These are phyloP conservation scores for Arthrobotrys pseudoclavata DNA, from an alignment of 2,329 filamentous ascomycete genomes.

Conservation along the genomic window DNA sequence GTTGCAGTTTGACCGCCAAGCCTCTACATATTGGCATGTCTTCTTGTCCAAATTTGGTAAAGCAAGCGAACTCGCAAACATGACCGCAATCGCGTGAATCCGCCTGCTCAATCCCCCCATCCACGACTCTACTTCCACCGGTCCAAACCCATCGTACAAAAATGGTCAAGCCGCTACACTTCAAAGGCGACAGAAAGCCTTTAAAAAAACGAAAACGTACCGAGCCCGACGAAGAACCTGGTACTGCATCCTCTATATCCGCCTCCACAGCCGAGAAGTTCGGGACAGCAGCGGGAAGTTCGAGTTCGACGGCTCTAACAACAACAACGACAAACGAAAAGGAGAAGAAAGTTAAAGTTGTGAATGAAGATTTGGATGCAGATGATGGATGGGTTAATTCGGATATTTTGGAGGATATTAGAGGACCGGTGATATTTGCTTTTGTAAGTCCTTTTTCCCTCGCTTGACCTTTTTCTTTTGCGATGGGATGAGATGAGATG, in stretches of 20 bases:
- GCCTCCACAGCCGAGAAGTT: slow-evolving; percentile 55
- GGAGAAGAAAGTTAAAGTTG: slow-evolving; percentile 48
- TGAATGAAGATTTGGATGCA: slow-evolving; percentile 66
- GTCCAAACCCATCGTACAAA: slow-evolving; percentile 62
- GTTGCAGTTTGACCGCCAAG: background rate
- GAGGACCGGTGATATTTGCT: slow-evolving; percentile 58
- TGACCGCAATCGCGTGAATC: slow-evolving; percentile 33
- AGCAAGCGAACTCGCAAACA: slow-evolving; percentile 21
- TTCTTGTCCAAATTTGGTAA: slow-evolving; percentile 3
- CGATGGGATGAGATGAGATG: slow-evolving; percentile 8
- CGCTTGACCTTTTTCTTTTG: background rate
- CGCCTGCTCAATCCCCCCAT: background rate
- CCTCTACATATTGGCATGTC: background rate
- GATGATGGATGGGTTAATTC: slow-evolving; percentile 86
- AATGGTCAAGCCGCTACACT: slow-evolving; percentile 92
- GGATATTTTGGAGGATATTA: slow-evolving; percentile 53
- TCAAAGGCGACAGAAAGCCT: slow-evolving; percentile 96
- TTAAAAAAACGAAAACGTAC: slow-evolving; percentile 86
- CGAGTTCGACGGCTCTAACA: slow-evolving; percentile 57
- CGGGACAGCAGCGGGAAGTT: slow-evolving; percentile 44
- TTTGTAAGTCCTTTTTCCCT: slow-evolving; percentile 48
- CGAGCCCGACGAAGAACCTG: slow-evolving; percentile 69
- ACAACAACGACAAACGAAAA: slow-evolving; percentile 64
- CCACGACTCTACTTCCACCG: slow-evolving; percentile 19
- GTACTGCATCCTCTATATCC: slow-evolving; percentile 64